Base-by-base conservation (phyloP, 2,329 filamentous ascomycete species). In the Penicillium expansum region DNA sequence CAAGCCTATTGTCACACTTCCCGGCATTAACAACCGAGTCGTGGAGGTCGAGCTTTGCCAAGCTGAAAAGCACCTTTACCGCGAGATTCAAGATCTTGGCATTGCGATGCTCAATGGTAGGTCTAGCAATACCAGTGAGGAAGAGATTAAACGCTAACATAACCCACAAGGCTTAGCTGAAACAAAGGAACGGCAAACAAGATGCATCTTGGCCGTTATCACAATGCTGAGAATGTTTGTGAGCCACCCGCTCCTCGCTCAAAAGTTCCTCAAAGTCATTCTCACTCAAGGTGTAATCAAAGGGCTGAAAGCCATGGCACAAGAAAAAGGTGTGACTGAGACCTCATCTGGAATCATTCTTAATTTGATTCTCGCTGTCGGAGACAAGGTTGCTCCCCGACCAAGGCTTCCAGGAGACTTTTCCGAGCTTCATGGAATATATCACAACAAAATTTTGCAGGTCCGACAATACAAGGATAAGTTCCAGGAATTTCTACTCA, bases 221-320 rank as follows among this genome's bases (percentile, higher is more conserved):
- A 64, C 81, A 0, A 72, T 77, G 9, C 72, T 85, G 0, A 76
- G 83, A 5, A 82, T 84, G 71, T 71, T 84, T 14, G 78, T 77
- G 3, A 74, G 73, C 0, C 81, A 84, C 52, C 64, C 79, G 0
- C 72, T 85, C 1, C 72, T 82, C 39, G 69, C 80, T 0, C 77
- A 83, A 45, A 69, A 70, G 4, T 71, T 77, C 0, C 71, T 84
- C 33, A 70, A 73, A 30, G 71, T 78, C 20, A 64, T 82, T 0
- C 68, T 84, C 0, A 70, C 78, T 47, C 67, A 66, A 1, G 4
- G 16, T 38, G 71, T 77, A 18, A 76, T 82, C 39, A 72, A 78
- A 47, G 70, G 68, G 13, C 74, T 84, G 29, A 70, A 67, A n/a
- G 48, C 64, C 0, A 52, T 76, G 5, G 61, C 74, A 5, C 59